Base-by-base conservation (phyloP, 495 filamentous ascomycete genomes). In the Cryomyces antarcticus region DNA sequence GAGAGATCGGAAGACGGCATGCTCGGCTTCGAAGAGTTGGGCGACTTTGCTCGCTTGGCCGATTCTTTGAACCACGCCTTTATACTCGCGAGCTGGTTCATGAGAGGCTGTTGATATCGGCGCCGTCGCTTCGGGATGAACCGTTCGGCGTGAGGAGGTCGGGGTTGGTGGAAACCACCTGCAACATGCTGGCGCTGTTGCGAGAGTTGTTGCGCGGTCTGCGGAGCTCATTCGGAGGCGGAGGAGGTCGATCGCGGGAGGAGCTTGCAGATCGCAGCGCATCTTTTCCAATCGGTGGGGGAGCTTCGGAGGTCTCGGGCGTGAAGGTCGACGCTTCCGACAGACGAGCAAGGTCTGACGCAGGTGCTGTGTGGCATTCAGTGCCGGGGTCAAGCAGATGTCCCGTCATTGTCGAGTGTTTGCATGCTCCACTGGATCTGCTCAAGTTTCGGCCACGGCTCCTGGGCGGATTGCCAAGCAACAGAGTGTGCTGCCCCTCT, bases 41-140 rank as follows among this genome's bases (percentile, higher is more conserved):
- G 81, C 30, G 80, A 84, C 38, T 71, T 75, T 38, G 77, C 73
- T 39, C 80, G 64, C 57, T 83, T 86, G 31, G 79, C 73, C 38
- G 75, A 79, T 45, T 84, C 78, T 37, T 82, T 69, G 50, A 88
- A 74, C 82, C 82, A 88, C 50, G 83, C 78, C 52, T 95, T 95
- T 60, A 94, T 75, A 17, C 79, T 79, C 1, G 84, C 80, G 5
- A 88, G 60, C 52, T 86, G 82, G 50, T 78, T 78, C 38, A 84
- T 71, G 39, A 88, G 71, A 28, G 79, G 68, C 50, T 81, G 74
- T 46, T 80, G 71, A 49, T 76, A 76, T 45, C 71, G 75, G 37
- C 71, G 63, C 35, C 69, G 66, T 43, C 67, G 66, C 43, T 73
- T 73, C 41, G 67, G 43, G 6, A 51, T 61, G 30, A 69, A 57